Evolutionary conservation across 2,329 filamentous ascomycete species (phyloP), one percentile per base, ranked within the genome.

Genomic region (Aspergillus sp.): DNA sequence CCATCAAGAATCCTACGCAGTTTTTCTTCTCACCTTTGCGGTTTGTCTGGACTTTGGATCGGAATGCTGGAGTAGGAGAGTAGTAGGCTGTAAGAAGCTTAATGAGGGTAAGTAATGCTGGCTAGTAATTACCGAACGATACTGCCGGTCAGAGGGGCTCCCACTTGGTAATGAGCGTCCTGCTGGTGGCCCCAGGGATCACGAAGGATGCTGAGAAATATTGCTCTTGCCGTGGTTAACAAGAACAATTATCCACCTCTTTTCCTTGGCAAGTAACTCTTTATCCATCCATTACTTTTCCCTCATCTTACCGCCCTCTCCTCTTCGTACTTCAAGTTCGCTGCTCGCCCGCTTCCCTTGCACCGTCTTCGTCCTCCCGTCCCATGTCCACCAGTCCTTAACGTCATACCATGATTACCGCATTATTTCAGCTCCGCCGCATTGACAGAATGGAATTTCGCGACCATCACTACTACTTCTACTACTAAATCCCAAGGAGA

Each of bases 361-460:
- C 33, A 4, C 15, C 40, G 12, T 37, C 13, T 24, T 51, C 41
- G 24, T 53, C 45, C n/a, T 45, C 50, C 39, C 52, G 42, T 30
- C 20, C 41, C 53, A 34, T 46, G 19, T n/a, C 34, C 45, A 22
- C 40, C 20, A 20, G n/a, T 24, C 40, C 22, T 7, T 47, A 52
- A 37, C 50, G 44, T 49, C 45, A 51, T 58, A 53, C 30, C 37
- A 58, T 50, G 45, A 42, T 50, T 49, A 20, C 51, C 51, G 33
- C 51, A 47, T 47, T 46, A 27, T 24, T 54, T 27, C 40, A 39
- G 27, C 27, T 30, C 27, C 27, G 27, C 30, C 56, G 46, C 51
- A 50, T 39, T 54, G 51, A 24, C 56, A 54, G 20, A 34, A 58
- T 58, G 56, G 51, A 51, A 54, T 19, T 51, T 51, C 47, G 34